Percentiles rank a stretch among this genome's conserved stretches.
Conservation (phyloP, 2,329 filamentous ascomycete species). For the Lasiodiplodia sp. region DNA sequence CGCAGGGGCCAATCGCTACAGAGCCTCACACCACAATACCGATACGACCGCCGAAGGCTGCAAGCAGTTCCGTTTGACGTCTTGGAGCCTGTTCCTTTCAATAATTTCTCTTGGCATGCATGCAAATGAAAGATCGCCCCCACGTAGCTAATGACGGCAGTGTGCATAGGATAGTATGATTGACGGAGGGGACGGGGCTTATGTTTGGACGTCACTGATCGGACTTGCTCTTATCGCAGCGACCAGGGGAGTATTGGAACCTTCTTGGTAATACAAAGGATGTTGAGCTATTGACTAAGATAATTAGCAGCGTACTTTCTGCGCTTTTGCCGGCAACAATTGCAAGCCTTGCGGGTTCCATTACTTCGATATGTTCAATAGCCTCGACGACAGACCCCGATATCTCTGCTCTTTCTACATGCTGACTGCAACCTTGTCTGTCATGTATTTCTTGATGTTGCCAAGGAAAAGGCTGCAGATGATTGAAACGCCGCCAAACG, state of each 20-base stretch:
- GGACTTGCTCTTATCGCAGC: no score
- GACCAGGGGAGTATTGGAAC: no score
- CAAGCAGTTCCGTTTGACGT: neutral
- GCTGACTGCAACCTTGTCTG: constrained; percentile 17
- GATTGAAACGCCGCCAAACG: constrained; percentile 21
- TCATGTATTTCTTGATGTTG: constrained; percentile 33
- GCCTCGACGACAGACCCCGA: neutral
- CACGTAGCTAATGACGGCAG: neutral
- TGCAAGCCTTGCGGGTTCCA: neutral
- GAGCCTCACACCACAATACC: neutral
- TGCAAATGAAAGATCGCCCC: neutral
- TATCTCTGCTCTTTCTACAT: constrained; percentile 4
- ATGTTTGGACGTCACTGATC: neutral
- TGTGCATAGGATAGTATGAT: neutral
- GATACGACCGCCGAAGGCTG: neutral
- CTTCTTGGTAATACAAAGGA: no score
- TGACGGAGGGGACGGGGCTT: neutral
- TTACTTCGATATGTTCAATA: neutral
- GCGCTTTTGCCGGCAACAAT: neutral
- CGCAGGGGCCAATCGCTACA: constrained; percentile 2
- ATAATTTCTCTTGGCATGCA: neutral
- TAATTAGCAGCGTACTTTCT: neutral
- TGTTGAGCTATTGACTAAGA: no score
- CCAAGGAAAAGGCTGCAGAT: constrained; percentile 27
- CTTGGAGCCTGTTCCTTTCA: neutral